Conservation (phyloP, 805 yeast genomes). For the Blastobotrys muscicola region DNA sequence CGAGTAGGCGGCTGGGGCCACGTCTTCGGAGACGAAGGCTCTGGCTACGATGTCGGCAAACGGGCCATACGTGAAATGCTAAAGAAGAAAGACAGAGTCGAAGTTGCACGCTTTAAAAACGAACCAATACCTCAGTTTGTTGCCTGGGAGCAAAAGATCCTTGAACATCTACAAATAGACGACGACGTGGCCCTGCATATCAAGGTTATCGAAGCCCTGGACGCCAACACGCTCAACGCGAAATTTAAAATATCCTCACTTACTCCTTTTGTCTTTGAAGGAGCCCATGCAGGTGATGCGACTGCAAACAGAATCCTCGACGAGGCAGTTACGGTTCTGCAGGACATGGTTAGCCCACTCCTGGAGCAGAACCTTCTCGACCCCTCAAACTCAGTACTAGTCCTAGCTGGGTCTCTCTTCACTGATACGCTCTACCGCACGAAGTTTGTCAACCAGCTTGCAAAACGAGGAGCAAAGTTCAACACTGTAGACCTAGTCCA, state of each 20-base stretch:
- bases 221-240: not conserved
- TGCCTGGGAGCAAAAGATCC: conserved; percentile 1
- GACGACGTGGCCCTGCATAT: conserved; percentile 4
- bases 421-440: conserved; percentile 1
- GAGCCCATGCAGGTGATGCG: conserved; percentile 1
- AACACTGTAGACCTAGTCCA: conserved; percentile 3
- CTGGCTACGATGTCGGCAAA: conserved; percentile 19
- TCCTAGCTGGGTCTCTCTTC: conserved; percentile 14
- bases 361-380: conserved; percentile 3
- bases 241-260: conserved; percentile 9
- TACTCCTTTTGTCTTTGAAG: conserved; percentile 10
- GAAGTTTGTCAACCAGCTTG: conserved; percentile 4
- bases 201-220: conserved; percentile 2
- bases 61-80: conserved; percentile 9
- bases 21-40: conserved; percentile 20
- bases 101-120: not conserved
- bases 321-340: conserved; percentile 9
- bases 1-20: conserved; percentile 20
- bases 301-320: conserved; percentile 7
- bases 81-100: conserved; percentile 7
- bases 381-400: conserved; percentile 7
- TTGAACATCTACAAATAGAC: not conserved
- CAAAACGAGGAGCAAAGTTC: conserved; percentile 3
- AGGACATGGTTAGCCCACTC: conserved; percentile 2
- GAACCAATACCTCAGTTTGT: not conserved